Evolutionary conservation across 2,329 filamentous ascomycete genomes (phyloP).

Genomic region (Exophiala xenobiotica): DNA sequence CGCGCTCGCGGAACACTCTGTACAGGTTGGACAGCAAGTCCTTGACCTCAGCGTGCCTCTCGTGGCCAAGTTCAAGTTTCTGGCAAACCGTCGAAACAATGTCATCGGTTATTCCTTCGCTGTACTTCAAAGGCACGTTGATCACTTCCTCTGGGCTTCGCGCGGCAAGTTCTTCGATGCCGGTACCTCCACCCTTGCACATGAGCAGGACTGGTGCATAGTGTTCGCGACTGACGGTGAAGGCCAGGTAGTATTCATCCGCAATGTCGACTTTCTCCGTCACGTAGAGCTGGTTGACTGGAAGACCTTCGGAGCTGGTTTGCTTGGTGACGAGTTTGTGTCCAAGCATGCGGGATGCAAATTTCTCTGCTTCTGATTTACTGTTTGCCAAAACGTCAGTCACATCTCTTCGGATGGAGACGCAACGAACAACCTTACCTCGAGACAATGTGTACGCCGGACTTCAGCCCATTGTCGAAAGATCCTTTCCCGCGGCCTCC

Average conservation of each 20-base stretch:
- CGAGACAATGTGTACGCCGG: conserved; percentile 33
- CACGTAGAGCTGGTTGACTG: conserved; percentile 40
- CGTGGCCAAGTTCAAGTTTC: conserved; percentile 31
- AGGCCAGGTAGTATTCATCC: conserved; percentile 43
- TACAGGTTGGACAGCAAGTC: conserved; percentile 36
- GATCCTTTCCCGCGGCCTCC: conserved; percentile 37
- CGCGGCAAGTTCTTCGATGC: conserved; percentile 34
- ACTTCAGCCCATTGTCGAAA: conserved; percentile 33
- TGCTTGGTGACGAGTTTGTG: conserved; percentile 34
- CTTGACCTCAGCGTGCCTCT: conserved; percentile 31
- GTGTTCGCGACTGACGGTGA: conserved; percentile 47
- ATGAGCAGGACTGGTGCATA: conserved; percentile 41
- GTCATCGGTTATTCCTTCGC: conserved; percentile 31
- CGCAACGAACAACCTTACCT: conserved; percentile 23
- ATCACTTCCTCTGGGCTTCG: neutral
- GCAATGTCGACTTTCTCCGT: conserved; percentile 35
- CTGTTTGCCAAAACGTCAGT: conserved; percentile 18
- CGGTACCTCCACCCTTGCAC: conserved; percentile 36
- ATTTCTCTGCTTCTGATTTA: conserved; percentile 32
- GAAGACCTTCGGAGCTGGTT: conserved; percentile 32
- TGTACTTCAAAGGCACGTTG: conserved; percentile 28
- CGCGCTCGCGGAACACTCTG: conserved; percentile 44
- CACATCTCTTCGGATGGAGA: neutral
- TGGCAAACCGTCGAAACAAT: conserved; percentile 30
- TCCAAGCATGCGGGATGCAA: conserved; percentile 35